These are phyloP conservation scores for Ascochyta koolunga DNA, from an alignment of 2,329 filamentous ascomycete species.

Conservation along the genomic window DNA sequence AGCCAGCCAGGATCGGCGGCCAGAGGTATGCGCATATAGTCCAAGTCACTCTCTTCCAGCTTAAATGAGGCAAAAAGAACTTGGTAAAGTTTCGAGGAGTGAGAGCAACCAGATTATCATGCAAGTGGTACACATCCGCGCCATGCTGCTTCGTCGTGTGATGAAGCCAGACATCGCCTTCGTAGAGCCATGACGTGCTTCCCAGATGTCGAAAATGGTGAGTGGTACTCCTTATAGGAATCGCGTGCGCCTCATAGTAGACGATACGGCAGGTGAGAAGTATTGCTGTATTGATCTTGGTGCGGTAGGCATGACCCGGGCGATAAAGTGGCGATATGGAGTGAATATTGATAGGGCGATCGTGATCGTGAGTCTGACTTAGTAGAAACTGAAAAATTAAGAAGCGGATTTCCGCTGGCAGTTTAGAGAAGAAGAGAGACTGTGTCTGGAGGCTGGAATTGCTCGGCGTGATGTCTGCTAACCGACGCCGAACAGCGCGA, in stretches of 20 bases:
- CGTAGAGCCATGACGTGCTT: conserved; percentile 13
- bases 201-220: conserved; percentile 27
- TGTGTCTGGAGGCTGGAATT: conserved; percentile 28
- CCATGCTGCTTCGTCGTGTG: conserved; percentile 29
- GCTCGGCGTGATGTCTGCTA: conserved; percentile 24
- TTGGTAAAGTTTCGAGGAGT: conserved; percentile 6
- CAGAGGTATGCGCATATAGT: conserved; percentile 25
- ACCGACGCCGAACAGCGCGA: conserved; percentile 22
- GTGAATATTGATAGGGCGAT: conserved; percentile 11
- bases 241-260: conserved; percentile 47
- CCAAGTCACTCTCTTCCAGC: conserved; percentile 34
- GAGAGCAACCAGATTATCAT: conserved; percentile 19
- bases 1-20: conserved; percentile 7
- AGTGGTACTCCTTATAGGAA: conserved; percentile 41
- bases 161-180: conserved; percentile 23
- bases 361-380: conserved; percentile 18
- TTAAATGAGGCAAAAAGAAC: conserved; percentile 23
- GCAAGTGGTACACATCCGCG: conserved; percentile 29
- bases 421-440: conserved; percentile 28
- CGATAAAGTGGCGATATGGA: conserved; percentile 23
- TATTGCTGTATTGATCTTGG: conserved; percentile 36
- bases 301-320: conserved; percentile 37
- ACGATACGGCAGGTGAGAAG: conserved; percentile 48
- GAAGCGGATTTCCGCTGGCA: conserved; percentile 35
- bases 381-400: conserved; percentile 23